Conservation (phyloP, 2,329 filamentous ascomycete genomes). For the Incumbomyces lentus region DNA sequence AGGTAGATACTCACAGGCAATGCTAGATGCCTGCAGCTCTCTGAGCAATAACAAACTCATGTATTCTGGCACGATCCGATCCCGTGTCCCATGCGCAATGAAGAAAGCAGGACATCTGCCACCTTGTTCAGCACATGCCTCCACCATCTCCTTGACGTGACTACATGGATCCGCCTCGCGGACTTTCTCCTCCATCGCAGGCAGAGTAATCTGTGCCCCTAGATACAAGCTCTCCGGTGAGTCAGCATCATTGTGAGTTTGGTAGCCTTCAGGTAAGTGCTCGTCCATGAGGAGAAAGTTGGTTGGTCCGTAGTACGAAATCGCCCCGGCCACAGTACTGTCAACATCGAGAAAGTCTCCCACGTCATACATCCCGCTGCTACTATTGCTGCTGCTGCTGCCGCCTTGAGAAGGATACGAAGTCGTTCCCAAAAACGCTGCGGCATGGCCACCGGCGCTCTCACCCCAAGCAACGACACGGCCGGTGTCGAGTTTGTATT, state of each 20-base stretch:
- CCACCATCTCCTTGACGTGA: slow-evolving; percentile 1
- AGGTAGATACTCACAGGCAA: slow-evolving; percentile 1
- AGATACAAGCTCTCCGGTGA: slow-evolving; percentile 8
- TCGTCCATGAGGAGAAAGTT: slow-evolving; percentile 10
- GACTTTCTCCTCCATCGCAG: slow-evolving; percentile 6
- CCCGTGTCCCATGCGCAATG: slow-evolving; percentile 9
- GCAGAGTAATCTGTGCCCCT: slow-evolving; percentile 3
- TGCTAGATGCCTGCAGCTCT: not conserved
- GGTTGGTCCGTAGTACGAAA: slow-evolving; percentile 8
- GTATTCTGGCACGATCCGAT: slow-evolving; percentile 4
- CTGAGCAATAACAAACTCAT: slow-evolving; percentile 4
- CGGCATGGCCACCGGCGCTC: slow-evolving; percentile 9
- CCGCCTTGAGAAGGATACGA: too few relatives aligned
- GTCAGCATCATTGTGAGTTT: slow-evolving; percentile 3
- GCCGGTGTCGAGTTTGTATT: slow-evolving; percentile 6
- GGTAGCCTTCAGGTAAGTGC: slow-evolving; percentile 2
- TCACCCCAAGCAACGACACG: slow-evolving; percentile 10
- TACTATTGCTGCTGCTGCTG: too few relatives aligned
- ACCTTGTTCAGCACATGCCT: not conserved
- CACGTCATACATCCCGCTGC: slow-evolving; percentile 7
- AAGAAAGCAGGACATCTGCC: slow-evolving; percentile 4
- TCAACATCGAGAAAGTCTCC: slow-evolving; percentile 7
- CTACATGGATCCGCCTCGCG: slow-evolving; percentile 7
- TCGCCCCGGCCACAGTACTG: slow-evolving; percentile 6
- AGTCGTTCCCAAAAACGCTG: slow-evolving; percentile 8